A percentile compares a stretch with the other conserved stretches of the same genome.
These are phyloP conservation scores for Suhomyces ambrosiae DNA, from an alignment of 1,139 yeast genomes.

Conservation along the genomic window DNA sequence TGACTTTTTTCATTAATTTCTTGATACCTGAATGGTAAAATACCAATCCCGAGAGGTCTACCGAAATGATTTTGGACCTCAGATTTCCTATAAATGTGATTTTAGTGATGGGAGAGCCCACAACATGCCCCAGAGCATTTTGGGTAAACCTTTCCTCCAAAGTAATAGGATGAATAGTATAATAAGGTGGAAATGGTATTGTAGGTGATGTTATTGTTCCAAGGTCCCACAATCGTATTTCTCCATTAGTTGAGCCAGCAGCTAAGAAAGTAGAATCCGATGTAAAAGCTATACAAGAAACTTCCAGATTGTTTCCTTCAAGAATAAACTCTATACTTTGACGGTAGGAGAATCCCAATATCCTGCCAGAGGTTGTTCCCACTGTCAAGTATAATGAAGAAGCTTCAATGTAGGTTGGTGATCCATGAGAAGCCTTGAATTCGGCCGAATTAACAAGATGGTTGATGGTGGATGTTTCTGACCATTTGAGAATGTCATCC, in stretches of 20 bases:
- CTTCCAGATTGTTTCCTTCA: slow-evolving; percentile 21
- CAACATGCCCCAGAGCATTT: slow-evolving; percentile 54
- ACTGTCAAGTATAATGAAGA: slow-evolving; percentile 54
- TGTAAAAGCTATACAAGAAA: slow-evolving; percentile 32
- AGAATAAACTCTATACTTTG: slow-evolving; percentile 52
- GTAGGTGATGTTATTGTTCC: slow-evolving; percentile 1
- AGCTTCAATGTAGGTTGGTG: slow-evolving; percentile 48
- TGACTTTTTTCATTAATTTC: slow-evolving; percentile 52
- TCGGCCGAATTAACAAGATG: slow-evolving; percentile 25
- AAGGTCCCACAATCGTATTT: slow-evolving; percentile 34
- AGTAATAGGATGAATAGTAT: slow-evolving; percentile 32
- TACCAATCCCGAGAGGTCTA: slow-evolving; percentile 62
- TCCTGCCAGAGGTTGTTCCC: slow-evolving; percentile 63
- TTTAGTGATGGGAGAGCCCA: slow-evolving; percentile 46
- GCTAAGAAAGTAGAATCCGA: slow-evolving; percentile 37
- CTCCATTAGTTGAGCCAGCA: slow-evolving; percentile 39
- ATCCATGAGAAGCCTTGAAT: slow-evolving; percentile 46
- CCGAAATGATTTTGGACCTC: slow-evolving; percentile 58
- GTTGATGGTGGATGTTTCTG: slow-evolving; percentile 25
- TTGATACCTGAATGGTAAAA: slow-evolving; percentile 62
- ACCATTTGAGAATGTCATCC: slow-evolving; percentile 37
- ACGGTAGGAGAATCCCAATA: slow-evolving; percentile 64
- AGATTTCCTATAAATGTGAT: slow-evolving; percentile 58
- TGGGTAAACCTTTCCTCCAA: slow-evolving; percentile 30
- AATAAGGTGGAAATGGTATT: slow-evolving; percentile 11